Conservation (phyloP, 805 yeast genomes). For the Lachancea mirantina region DNA sequence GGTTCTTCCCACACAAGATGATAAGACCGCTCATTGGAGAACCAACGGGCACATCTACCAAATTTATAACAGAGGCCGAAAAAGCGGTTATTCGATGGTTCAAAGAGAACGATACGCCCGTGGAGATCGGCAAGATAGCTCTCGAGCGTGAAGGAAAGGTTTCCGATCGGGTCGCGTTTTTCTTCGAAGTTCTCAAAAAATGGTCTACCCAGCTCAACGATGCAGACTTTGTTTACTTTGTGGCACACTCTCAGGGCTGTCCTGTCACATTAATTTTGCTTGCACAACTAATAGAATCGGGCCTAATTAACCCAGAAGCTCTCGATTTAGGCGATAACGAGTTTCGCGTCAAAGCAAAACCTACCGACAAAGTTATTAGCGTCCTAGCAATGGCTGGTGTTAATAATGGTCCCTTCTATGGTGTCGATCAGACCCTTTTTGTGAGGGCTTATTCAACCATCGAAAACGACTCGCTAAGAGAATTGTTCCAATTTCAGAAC, state of each 20-base stretch:
- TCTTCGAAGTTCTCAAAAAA: constrained; percentile 61
- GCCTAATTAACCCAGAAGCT: constrained; percentile 33
- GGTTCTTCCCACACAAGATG: constrained; percentile 86
- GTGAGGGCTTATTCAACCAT: constrained; percentile 86
- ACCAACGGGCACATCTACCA: constrained; percentile 92
- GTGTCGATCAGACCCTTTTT: constrained; percentile 77
- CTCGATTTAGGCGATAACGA: constrained; percentile 16
- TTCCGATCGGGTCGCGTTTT: constrained; percentile 75
- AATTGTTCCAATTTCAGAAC: constrained; percentile 81
- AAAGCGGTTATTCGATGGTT: constrained; percentile 66
- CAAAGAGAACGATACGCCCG: constrained; percentile 30
- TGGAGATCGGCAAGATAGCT: constrained; percentile 81
- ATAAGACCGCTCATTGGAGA: constrained; percentile 84
- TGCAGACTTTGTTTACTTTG: constrained; percentile 88
- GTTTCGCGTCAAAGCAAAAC: constrained; percentile 5
- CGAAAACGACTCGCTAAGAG: constrained; percentile 80
- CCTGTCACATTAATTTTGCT: constrained; percentile 80
- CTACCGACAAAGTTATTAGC: constrained; percentile 45
- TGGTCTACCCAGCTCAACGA: constrained; percentile 45
- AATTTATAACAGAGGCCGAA: constrained; percentile 89
- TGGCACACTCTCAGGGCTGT: constrained; percentile 94
- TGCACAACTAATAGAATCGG: constrained; percentile 65
- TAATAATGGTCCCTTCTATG: constrained; percentile 89
- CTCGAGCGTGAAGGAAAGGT: constrained; percentile 91
- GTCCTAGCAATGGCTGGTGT: constrained; percentile 93